These are phyloP conservation scores for Magnaporthiopsis incrustans DNA, from an alignment of 2,329 filamentous ascomycete genomes.

Conservation along the genomic window DNA sequence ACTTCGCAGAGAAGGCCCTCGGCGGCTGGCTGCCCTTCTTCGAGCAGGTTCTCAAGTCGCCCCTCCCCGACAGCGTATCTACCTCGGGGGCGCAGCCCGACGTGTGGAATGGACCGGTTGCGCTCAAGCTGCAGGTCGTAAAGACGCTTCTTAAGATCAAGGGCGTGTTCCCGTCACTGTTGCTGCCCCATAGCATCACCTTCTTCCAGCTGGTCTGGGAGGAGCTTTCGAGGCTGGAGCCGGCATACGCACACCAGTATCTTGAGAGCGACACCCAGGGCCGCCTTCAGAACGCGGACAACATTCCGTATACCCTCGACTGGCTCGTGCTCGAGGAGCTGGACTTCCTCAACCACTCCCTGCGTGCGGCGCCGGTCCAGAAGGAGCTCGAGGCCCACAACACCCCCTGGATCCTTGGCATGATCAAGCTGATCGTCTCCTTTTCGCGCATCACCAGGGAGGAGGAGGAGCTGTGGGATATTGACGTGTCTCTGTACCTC, in stretches of 20 bases:
- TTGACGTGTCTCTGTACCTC: constrained; percentile 90
- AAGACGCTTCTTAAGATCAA: constrained; percentile 90
- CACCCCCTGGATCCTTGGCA: constrained; percentile 76
- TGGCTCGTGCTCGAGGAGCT: constrained; percentile 90
- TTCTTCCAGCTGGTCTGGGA: constrained; percentile 87
- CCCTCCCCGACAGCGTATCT: constrained; percentile 57
- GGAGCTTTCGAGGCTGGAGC: constrained; percentile 68
- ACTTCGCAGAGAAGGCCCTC: constrained; percentile 81
- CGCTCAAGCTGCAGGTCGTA: constrained; percentile 87
- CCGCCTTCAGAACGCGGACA: constrained; percentile 80
- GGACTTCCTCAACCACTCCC: constrained; percentile 86
- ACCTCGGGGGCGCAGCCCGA: constrained; percentile 51
- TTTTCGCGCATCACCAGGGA: constrained; percentile 89
- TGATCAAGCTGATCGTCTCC: constrained; percentile 75
- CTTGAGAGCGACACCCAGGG: constrained; percentile 80
- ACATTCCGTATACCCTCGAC: constrained; percentile 89
- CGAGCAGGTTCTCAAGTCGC: constrained; percentile 65
- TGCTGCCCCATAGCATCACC: constrained; percentile 72
- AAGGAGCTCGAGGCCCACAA: constrained; percentile 81
- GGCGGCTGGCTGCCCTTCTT: constrained; percentile 87
- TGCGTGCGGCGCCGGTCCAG: constrained; percentile 81
- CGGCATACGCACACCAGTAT: constrained; percentile 73
- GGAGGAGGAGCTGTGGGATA: constrained; percentile 92
- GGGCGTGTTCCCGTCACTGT: constrained; percentile 69
- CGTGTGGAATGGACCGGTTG: constrained; percentile 71